Conservation (phyloP, 75 land plant species). For the Cryptomeria japonica region DNA sequence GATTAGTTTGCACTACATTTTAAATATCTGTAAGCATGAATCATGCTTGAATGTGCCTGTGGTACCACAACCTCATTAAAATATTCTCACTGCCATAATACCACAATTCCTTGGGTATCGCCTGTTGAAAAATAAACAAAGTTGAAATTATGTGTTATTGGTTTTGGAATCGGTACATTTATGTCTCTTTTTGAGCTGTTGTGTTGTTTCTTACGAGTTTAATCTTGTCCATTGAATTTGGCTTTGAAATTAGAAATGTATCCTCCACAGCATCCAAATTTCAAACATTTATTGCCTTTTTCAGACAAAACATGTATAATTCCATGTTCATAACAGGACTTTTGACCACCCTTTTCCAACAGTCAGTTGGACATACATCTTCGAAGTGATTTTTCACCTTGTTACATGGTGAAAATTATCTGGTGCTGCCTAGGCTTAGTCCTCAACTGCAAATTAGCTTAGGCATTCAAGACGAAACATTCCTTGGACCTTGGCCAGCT, state of each 20-base stretch:
- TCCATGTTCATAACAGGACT: too few relatives aligned
- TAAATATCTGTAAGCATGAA: not conserved
- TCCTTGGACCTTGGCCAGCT: too few relatives aligned
- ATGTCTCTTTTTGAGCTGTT: not conserved
- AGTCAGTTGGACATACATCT: too few relatives aligned
- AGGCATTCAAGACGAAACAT: too few relatives aligned
- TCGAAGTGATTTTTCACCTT: too few relatives aligned
- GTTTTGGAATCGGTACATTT: not conserved
- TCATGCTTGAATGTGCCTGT: not conserved
- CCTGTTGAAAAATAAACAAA: too few relatives aligned
- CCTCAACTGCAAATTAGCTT: too few relatives aligned
- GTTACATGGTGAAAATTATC: too few relatives aligned
- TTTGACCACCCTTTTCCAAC: too few relatives aligned
- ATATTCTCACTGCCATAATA: not conserved
- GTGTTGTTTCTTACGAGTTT: not conserved
- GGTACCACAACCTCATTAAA: not conserved
- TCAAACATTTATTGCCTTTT: not conserved
- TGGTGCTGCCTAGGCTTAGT: too few relatives aligned
- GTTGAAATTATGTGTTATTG: not conserved
- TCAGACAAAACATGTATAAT: too few relatives aligned
- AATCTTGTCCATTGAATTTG: not conserved
- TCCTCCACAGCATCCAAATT: not conserved
- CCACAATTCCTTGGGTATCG: not conserved
- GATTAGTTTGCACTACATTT: not conserved
- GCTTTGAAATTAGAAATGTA: not conserved